phyloP scores from a whole-genome alignment of 139 green algal genomes.

The Medakamo hakoo region DNA sequence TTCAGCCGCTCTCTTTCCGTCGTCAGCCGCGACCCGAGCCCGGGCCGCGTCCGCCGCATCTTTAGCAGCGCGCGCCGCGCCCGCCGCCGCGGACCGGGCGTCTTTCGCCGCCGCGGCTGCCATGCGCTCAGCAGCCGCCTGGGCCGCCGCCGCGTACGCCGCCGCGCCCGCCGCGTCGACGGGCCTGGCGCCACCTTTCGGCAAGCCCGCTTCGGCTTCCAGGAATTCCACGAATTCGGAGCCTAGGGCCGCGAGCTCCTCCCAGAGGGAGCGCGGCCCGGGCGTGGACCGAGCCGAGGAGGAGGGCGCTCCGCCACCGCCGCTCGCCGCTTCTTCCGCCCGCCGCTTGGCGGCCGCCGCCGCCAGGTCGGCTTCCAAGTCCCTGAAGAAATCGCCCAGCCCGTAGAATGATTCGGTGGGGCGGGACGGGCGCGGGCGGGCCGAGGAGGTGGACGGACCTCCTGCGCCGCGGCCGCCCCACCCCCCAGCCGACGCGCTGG shows the following conservation, averaged over 20 bases:
- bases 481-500: conserved; percentile 9
- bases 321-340: conserved; percentile 9
- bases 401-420: conserved; percentile 21
- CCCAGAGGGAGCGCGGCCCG: conserved; percentile 5
- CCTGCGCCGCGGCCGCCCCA: neutral
- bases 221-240: conserved; percentile 51
- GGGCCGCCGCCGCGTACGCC: neutral
- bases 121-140: neutral
- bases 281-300: too few relatives aligned
- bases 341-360: conserved; percentile 5
- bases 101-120: neutral
- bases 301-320: neutral
- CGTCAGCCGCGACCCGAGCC: neutral
- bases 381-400: conserved; percentile 39
- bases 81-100: neutral
- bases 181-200: neutral
- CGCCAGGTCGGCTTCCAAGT: conserved; percentile 37
- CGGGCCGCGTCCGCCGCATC: neutral
- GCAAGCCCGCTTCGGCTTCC: conserved; percentile 16
- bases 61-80: neutral
- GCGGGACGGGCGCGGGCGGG: too few relatives aligned
- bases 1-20: neutral
- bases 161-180: neutral
- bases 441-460: neutral
- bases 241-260: conserved; percentile 40